Evolutionary conservation across 169 alveolate genomes (phyloP).

Genomic region (Plasmodium gonderi): DNA sequence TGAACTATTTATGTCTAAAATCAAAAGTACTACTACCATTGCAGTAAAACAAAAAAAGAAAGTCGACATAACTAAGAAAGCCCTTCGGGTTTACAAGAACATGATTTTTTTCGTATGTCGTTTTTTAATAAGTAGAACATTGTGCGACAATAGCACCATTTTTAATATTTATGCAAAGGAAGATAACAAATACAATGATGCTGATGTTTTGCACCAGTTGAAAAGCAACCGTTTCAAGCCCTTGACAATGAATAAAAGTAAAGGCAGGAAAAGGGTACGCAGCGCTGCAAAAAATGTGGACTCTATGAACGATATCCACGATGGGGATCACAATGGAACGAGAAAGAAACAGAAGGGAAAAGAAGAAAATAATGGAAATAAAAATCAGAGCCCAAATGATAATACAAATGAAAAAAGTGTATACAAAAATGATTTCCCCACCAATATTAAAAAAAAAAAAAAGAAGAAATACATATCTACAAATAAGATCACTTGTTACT

Average conservation of each 20-base stretch:
- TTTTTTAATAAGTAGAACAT: conserved; percentile 69
- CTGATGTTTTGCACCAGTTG: not conserved
- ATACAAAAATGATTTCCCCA: not conserved
- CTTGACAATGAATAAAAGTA: not conserved
- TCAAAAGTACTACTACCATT: not conserved
- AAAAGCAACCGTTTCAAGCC: conserved; percentile 33
- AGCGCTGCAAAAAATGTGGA: not conserved
- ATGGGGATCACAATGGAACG: not conserved
- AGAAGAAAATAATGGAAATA: not conserved
- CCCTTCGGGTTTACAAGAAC: conserved; percentile 22
- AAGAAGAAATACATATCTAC: conserved; percentile 11
- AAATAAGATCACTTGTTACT: not conserved
- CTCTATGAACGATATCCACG: not conserved
- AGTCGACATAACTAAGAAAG: conserved; percentile 20
- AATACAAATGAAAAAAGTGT: no score
- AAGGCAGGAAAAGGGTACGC: not conserved
- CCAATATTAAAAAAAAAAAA: not conserved
- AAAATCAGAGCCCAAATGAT: no score
- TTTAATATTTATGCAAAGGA: conserved; percentile 30
- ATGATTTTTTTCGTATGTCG: conserved; percentile 73
- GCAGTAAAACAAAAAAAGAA: not conserved
- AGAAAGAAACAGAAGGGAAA: not conserved
- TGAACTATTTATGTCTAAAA: not conserved
- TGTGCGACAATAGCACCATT: conserved; percentile 72
- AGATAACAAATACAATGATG: conserved; percentile 8